Evolutionary conservation across 1,139 yeast species (phyloP).

Genomic region (Pichia sp.): DNA sequence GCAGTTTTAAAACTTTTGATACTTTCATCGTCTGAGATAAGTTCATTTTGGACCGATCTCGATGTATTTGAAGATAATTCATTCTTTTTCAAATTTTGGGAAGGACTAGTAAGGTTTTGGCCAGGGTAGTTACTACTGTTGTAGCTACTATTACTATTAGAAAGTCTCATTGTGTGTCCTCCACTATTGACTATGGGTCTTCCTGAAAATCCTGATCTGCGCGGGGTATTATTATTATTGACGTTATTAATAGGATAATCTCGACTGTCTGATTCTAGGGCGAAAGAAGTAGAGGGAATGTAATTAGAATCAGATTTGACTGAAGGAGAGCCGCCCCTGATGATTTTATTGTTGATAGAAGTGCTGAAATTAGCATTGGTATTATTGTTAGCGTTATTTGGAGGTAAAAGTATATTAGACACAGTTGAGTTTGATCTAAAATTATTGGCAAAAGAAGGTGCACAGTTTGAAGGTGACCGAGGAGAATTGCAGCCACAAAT

Average conservation of each 20-base stretch:
- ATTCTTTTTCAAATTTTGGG: slow-evolving; percentile 5
- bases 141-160: slow-evolving; percentile 5
- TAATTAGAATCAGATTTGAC: slow-evolving; percentile 5
- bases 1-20: slow-evolving; percentile 12
- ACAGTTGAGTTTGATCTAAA: slow-evolving; percentile 7
- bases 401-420: neutral
- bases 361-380: neutral
- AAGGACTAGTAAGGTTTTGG: neutral
- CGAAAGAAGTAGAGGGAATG: neutral
- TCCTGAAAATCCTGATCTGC: slow-evolving; percentile 11
- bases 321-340: slow-evolving; percentile 5
- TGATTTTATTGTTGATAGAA: neutral
- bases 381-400: neutral
- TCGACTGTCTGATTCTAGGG: neutral
- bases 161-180: slow-evolving; percentile 10
- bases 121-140: neutral
- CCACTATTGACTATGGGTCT: slow-evolving; percentile 1
- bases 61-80: slow-evolving; percentile 11
- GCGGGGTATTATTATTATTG: neutral
- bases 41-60: neutral
- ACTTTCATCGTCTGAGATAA: slow-evolving; percentile 12
- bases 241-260: neutral
- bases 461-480: slow-evolving; percentile 13
- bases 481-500: slow-evolving; percentile 7
- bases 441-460: slow-evolving; percentile 2